Evolutionary conservation across 2,329 filamentous ascomycete species (phyloP).

Genomic region (Curvularia spicifera): DNA sequence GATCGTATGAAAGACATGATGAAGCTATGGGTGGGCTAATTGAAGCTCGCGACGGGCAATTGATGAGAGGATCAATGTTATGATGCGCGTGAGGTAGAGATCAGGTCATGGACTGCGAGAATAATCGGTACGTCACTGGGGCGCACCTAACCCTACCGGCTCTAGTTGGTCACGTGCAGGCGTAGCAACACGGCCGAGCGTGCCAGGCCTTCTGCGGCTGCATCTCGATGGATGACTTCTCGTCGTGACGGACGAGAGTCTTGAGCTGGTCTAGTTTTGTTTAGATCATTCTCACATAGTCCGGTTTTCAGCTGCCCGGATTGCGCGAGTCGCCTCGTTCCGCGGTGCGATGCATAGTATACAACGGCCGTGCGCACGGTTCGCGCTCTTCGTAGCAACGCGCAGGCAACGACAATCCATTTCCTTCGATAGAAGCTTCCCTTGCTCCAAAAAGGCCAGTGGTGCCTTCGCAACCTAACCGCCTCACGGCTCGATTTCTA

Average conservation of each 20-base stretch:
- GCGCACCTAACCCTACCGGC: slow-evolving; percentile 2
- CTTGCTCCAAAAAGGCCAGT: slow-evolving; percentile 19
- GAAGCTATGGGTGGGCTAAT: slow-evolving; percentile 45
- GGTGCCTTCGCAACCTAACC: slow-evolving; percentile 9
- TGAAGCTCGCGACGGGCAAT: slow-evolving; percentile 45
- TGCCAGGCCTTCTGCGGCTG: background rate
- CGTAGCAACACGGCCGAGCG: background rate
- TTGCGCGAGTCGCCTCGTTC: background rate
- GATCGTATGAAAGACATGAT: slow-evolving; percentile 51
- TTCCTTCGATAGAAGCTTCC: slow-evolving; percentile 20
- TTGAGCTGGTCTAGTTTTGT: background rate
- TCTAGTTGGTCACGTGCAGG: slow-evolving; percentile 10
- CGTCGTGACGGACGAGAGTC: background rate
- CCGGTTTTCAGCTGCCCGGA: background rate
- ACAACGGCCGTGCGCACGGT: slow-evolving; percentile 14
- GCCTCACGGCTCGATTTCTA: background rate
- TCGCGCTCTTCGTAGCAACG: slow-evolving; percentile 16
- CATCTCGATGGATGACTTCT: background rate
- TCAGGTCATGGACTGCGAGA: slow-evolving; percentile 25
- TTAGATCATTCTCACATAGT: background rate
- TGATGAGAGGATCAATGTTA: slow-evolving; percentile 28
- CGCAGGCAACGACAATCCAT: slow-evolving; percentile 30
- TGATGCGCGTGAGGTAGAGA: slow-evolving; percentile 22
- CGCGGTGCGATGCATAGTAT: background rate
- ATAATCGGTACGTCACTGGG: slow-evolving; percentile 27